Evolutionary conservation across 2,329 filamentous ascomycete genomes (phyloP).

Genomic region (Trichothecium sympodiale): DNA sequence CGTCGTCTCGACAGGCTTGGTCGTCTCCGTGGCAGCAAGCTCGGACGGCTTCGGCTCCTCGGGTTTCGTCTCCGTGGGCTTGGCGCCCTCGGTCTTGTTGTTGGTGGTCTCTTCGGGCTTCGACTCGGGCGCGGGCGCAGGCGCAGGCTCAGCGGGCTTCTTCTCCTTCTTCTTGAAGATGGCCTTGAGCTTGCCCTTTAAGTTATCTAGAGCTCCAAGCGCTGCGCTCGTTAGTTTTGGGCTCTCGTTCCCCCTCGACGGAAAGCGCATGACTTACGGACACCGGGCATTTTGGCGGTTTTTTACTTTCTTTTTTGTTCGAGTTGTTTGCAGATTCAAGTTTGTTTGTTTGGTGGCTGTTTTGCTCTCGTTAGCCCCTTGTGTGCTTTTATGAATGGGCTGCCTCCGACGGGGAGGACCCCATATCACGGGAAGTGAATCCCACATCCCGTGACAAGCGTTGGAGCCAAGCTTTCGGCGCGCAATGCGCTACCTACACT

Average conservation of each 20-base stretch:
- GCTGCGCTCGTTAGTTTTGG: conserved; percentile 26
- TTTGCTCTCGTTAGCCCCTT: too few species aligned
- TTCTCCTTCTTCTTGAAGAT: conserved; percentile 38
- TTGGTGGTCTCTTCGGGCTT: conserved; percentile 11
- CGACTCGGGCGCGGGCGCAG: conserved; percentile 7
- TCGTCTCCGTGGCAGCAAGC: conserved; percentile 18
- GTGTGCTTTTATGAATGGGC: too few species aligned
- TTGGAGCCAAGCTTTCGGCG: too few species aligned
- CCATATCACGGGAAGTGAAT: too few species aligned
- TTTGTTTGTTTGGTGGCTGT: too few species aligned
- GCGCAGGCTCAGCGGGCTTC: conserved; percentile 14
- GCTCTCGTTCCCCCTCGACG: too few species aligned
- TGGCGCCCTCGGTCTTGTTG: conserved; percentile 16
- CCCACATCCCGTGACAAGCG: too few species aligned
- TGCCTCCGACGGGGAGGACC: too few species aligned
- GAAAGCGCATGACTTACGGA: conserved; percentile 3
- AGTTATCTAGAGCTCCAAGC: conserved; percentile 38
- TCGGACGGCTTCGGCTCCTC: conserved; percentile 12
- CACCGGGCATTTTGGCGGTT: conserved; percentile 5
- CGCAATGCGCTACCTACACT: too few species aligned
- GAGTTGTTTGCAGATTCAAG: too few species aligned
- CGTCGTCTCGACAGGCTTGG: not conserved
- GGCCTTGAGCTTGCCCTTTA: conserved; percentile 44
- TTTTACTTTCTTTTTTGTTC: too few species aligned
- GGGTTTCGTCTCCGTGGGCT: conserved; percentile 11